These are phyloP conservation scores for Torrubiellomyces zombiae DNA, from an alignment of 2,329 filamentous ascomycete genomes.

Conservation along the genomic window DNA sequence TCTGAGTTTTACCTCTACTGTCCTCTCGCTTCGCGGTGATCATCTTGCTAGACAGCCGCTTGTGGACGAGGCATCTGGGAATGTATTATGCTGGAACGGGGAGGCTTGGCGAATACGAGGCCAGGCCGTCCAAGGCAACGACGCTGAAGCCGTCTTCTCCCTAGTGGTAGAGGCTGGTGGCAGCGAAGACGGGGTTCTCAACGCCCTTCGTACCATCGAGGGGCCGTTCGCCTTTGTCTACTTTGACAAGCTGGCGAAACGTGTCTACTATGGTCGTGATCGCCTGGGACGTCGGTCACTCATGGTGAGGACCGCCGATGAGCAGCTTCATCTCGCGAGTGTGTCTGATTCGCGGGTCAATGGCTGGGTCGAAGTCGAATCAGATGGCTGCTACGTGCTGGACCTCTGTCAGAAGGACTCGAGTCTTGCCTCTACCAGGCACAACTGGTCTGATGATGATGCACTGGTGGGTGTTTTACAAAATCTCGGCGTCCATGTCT, in stretches of 20 bases:
- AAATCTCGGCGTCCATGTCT: constrained; percentile 3
- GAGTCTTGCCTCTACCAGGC: constrained; percentile 7
- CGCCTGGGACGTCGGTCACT: constrained; percentile 76
- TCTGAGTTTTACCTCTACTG: constrained; percentile 61
- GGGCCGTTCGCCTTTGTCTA: constrained; percentile 88
- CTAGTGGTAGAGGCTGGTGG: constrained; percentile 31
- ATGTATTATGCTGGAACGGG: constrained; percentile 88
- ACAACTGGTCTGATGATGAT: constrained; percentile 16
- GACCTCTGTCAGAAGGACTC: constrained; percentile 24
- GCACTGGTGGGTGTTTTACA: constrained; percentile 26
- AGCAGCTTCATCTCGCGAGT: constrained; percentile 54
- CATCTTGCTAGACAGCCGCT: constrained; percentile 60
- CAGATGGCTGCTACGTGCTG: constrained; percentile 63
- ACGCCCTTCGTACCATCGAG: constrained; percentile 43
- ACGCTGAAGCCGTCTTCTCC: constrained; percentile 54
- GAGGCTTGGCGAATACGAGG: constrained; percentile 71
- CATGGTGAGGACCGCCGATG: constrained; percentile 33
- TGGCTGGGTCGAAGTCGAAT: constrained; percentile 66
- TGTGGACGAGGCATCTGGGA: constrained; percentile 34
- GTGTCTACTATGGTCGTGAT: constrained; percentile 72
- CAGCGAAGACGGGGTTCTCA: constrained; percentile 20
- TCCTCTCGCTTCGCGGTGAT: constrained; percentile 74
- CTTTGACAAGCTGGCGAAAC: constrained; percentile 44
- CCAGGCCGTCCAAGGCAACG: constrained; percentile 51
- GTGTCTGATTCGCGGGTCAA: constrained; percentile 36